Evolutionary conservation across 176 grass and related monocot species (phyloP), one percentile per base, ranked within the genome.

Genomic region (Poa annua): DNA sequence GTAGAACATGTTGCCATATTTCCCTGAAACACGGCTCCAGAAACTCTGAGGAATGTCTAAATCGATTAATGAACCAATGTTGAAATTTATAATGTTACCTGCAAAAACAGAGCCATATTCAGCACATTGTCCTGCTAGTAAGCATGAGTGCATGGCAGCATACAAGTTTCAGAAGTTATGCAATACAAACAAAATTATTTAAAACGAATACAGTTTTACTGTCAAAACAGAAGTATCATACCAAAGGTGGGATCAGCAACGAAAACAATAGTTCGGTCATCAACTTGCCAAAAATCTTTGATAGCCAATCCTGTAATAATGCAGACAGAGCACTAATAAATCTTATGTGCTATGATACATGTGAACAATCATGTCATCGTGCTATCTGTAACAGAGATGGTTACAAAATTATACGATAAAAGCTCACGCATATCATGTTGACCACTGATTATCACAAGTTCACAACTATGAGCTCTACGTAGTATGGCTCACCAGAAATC

Each of bases 21-120:
- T 98, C 79, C 88, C 96, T 50, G 92, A 74, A 41, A 98, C 70
- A 11, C 89, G 92, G 85, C 88, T 98, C 95, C 96, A 98, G 48
- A 98, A 98, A 48, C 78, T 98, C 78, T 85, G 85, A 76, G 96
- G 92, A 25, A 98, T 80, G 9, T 95, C 92, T 48, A 98, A 80
- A 93, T 98, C 96, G 86, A 98, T 89, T 52, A 85, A 84, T 77
- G 92, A 68, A 53, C 92, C 96, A 81, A 98, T 79, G 70, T 98
- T 93, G 35, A 98, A 98, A 83, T 98, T 92, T 92, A 98, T 84
- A 57, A 98, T 88, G 72, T 98, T 95, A 32, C 96, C 96, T 98
- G 64, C 41, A 62, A 82, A 66, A 80, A 74, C 3, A 68, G 33
- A 41, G 21, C 3, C 35, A 61, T 16, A 45, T 39, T 74, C 12